These are phyloP conservation scores for Stachybotrys chartarum DNA, from an alignment of 2,329 filamentous ascomycete genomes.

Conservation along the genomic window DNA sequence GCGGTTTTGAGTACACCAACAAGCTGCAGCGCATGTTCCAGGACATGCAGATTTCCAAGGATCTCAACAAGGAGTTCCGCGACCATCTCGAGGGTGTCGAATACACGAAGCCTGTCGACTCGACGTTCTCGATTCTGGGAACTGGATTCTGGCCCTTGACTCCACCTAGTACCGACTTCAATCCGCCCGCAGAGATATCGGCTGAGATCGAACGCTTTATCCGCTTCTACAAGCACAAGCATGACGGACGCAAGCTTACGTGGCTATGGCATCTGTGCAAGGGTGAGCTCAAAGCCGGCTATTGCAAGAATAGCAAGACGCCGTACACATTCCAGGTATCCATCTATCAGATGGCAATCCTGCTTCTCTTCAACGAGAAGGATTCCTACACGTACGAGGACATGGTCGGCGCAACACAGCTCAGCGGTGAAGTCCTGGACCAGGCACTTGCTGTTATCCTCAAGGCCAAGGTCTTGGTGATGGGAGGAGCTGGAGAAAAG, in stretches of 20 bases:
- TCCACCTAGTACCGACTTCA: conserved; percentile 81
- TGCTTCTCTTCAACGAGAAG: conserved; percentile 89
- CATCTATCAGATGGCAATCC: conserved; percentile 94
- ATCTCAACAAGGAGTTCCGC: conserved; percentile 84
- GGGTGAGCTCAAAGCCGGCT: conserved; percentile 90
- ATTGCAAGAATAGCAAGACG: conserved; percentile 81
- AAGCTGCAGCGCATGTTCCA: conserved; percentile 99
- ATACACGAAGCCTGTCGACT: conserved; percentile 67
- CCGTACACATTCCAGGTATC: conserved; percentile 97
- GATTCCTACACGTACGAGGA: conserved; percentile 83
- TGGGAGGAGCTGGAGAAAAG: conserved; percentile 62
- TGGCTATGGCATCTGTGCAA: conserved; percentile 99
- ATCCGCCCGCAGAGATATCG: conserved; percentile 75
- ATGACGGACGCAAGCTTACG: conserved; percentile 90
- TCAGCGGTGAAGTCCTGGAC: conserved; percentile 78
- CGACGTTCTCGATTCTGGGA: conserved; percentile 85
- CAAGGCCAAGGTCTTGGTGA: conserved; percentile 83
- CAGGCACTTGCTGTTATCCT: conserved; percentile 79
- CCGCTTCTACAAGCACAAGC: conserved; percentile 91
- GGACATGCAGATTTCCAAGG: conserved; percentile 98
- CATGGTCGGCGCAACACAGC: conserved; percentile 71
- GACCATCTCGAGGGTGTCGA: conserved; percentile 54
- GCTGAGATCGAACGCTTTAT: conserved; percentile 85
- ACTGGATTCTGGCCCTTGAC: conserved; percentile 96
- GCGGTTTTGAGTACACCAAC: conserved; percentile 98